These are phyloP conservation scores for Aspergillus thermomutatus DNA, from an alignment of 2,329 filamentous ascomycete species.

Conservation along the genomic window DNA sequence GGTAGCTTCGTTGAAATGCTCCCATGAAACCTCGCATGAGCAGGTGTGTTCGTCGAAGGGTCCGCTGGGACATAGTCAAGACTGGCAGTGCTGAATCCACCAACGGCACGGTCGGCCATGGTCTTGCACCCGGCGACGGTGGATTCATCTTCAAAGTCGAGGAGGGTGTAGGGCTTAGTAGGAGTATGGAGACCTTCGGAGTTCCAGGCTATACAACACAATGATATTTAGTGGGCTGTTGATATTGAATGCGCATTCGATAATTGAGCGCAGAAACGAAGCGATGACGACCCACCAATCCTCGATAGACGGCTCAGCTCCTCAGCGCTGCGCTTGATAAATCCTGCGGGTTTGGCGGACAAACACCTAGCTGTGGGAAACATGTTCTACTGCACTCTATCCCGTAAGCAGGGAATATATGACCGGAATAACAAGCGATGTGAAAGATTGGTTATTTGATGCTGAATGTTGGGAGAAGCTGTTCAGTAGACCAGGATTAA, in stretches of 20 bases:
- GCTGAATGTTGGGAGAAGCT: neutral
- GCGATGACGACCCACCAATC: slow-evolving; percentile 44
- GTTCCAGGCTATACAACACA: slow-evolving; percentile 36
- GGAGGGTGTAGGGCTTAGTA: slow-evolving; percentile 37
- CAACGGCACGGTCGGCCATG: slow-evolving; percentile 83
- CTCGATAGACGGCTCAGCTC: slow-evolving; percentile 56
- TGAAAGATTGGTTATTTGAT: neutral
- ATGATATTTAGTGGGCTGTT: neutral
- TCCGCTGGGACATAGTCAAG: slow-evolving; percentile 64
- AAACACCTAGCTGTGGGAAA: slow-evolving; percentile 39
- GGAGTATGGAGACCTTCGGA: slow-evolving; percentile 36
- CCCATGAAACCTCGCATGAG: slow-evolving; percentile 81
- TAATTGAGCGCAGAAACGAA: neutral
- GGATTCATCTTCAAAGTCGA: slow-evolving; percentile 40
- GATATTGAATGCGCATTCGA: neutral
- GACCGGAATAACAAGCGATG: neutral
- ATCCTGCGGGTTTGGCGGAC: slow-evolving; percentile 44
- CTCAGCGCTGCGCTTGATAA: slow-evolving; percentile 57
- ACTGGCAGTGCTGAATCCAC: slow-evolving; percentile 73
- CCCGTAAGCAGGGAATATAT: neutral
- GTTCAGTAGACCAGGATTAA: neutral
- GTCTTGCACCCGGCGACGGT: slow-evolving; percentile 54
- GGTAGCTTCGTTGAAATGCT: slow-evolving; percentile 84
- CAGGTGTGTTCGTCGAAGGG: slow-evolving; percentile 41
- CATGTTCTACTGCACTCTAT: slow-evolving; percentile 20